Evolutionary conservation across 192 early-diverging fungal genomes (phyloP), one percentile per base, ranked within the genome.

Genomic region (Backusella morwellensis): DNA sequence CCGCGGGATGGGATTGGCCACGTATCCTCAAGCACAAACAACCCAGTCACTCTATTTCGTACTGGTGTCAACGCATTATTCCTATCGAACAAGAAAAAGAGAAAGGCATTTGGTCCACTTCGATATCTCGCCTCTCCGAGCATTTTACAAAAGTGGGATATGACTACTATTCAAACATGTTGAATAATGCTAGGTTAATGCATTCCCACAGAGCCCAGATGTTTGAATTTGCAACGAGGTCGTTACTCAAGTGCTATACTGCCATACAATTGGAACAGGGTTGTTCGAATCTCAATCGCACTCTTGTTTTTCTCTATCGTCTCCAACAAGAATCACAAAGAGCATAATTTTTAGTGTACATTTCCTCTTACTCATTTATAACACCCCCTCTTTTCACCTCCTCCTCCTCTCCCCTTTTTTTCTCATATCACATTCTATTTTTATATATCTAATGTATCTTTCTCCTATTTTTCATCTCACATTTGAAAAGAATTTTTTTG

Each of bases 91-190:
- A 35, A 23, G 29, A 23, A n/a, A 19, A 74, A 29, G 21, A 21
- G 19, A 59, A 35, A 29, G 56, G 56, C 4, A 34, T 75, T 11
- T 75, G 74, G 74, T 44, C 74, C n/a, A 66, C 59, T 32, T 75
- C 74, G 6, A 67, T 75, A 19, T 75, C 74, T 15, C 52, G 66
- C 6, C 42, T 75, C 2, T 26, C 66, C 1, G 74, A 75, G 44
- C 74, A 75, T 68, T 68, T 75, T 75, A 66, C 74, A 19, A 75
- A 75, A 67, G 41, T 75, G 17, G 74, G 74, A 4, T 66, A 75
- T 34, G 66, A 75, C 12, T 75, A 75, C 32, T 75, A 75, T 44
- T 40, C 66, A 23, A 75, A 75, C 32, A 66, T 75, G 66, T 34
- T 75, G 21, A 75, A 75, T n/a, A 75, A 75, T 75, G 63, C 74